Evolutionary conservation across 305 asterid genomes (phyloP).

Genomic region (Galium porrigens): DNA sequence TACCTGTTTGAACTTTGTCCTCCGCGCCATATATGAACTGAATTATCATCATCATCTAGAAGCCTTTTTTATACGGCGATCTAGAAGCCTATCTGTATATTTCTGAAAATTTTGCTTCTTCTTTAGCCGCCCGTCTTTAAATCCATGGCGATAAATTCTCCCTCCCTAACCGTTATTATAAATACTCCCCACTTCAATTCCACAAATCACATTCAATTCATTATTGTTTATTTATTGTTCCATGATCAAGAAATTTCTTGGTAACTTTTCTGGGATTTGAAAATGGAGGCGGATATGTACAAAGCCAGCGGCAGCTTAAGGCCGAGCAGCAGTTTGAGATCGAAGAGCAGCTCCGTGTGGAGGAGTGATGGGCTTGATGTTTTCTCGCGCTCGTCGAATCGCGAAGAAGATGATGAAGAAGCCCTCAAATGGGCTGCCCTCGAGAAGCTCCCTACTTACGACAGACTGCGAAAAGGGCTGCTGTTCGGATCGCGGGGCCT

Average conservation of each 20-base stretch:
- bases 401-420: slow-evolving; percentile 56
- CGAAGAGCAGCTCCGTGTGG: slow-evolving; percentile 33
- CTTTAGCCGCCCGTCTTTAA: neutral
- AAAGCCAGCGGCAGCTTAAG: slow-evolving; percentile 1
- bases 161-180: neutral
- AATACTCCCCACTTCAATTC: neutral
- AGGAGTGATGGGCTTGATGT: slow-evolving; percentile 28
- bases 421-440: slow-evolving; percentile 72
- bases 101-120: neutral
- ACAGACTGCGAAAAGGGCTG: slow-evolving; percentile 51
- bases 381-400: slow-evolving; percentile 31
- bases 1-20: neutral
- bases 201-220: neutral
- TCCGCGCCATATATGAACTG: neutral
- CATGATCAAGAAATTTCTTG: neutral
- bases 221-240: neutral
- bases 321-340: slow-evolving; percentile 1
- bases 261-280: no score
- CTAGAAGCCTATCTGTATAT: neutral
- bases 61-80: neutral
- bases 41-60: neutral
- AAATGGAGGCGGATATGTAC: no score
- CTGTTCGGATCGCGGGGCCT: slow-evolving; percentile 36
- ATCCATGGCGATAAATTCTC: neutral
- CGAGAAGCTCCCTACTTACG: slow-evolving; percentile 58